phyloP scores from a whole-genome alignment of 2,329 filamentous ascomycete species.

The Trematosphaeria pertusa region DNA sequence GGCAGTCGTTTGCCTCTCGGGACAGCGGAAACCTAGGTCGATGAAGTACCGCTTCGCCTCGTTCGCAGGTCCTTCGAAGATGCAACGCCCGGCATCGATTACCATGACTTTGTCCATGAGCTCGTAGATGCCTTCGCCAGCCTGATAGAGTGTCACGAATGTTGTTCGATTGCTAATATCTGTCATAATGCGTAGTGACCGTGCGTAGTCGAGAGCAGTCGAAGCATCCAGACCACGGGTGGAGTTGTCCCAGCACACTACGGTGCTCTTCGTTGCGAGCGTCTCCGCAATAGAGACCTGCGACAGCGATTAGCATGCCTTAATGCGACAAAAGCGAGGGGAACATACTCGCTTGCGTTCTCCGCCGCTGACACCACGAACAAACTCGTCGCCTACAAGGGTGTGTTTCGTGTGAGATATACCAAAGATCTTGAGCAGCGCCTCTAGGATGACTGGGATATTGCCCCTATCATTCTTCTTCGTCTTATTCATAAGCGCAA shows the following conservation, averaged over 20 bases:
- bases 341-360: conserved; percentile 72
- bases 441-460: conserved; percentile 72
- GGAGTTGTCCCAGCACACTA: conserved; percentile 81
- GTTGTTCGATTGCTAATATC: conserved; percentile 76
- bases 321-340: not conserved
- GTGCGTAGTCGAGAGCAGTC: conserved; percentile 79
- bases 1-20: conserved; percentile 71
- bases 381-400: conserved; percentile 74
- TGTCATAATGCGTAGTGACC: conserved; percentile 80
- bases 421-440: conserved; percentile 78
- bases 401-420: conserved; percentile 79
- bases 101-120: conserved; percentile 83
- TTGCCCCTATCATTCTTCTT: conserved; percentile 68
- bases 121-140: conserved; percentile 72
- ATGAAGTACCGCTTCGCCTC: conserved; percentile 71
- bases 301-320: too few species aligned
- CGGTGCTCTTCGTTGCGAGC: conserved; percentile 72
- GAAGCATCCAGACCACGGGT: conserved; percentile 81
- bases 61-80: conserved; percentile 69
- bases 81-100: conserved; percentile 74
- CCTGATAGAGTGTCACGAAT: conserved; percentile 75
- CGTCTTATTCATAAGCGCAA: conserved; percentile 78
- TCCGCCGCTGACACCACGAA: conserved; percentile 78
- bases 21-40: conserved; percentile 67
- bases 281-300: conserved; percentile 76